Evolutionary conservation across 768 basidiomycete species (phyloP).

Genomic region (Lactifluus pinguis): DNA sequence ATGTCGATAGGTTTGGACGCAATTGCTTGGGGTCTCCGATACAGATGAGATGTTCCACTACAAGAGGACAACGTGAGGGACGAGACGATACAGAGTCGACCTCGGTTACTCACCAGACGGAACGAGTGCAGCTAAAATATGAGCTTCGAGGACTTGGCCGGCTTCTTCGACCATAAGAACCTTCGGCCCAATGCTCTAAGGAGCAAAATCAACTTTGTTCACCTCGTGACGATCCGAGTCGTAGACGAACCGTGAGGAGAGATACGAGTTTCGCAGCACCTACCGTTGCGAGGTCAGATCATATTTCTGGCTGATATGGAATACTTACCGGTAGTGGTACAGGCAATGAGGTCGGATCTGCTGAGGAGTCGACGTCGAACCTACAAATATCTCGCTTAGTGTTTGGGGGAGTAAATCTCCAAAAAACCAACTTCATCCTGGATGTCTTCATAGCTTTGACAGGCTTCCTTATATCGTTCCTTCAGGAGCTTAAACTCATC

Average conservation of each 20-base stretch:
- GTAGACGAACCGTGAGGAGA: conserved; percentile 43
- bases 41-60: conserved; percentile 60
- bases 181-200: conserved; percentile 47
- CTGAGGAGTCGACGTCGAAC: conserved; percentile 44
- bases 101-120: conserved; percentile 24
- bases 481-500: conserved; percentile 38
- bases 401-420: background rate
- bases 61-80: background rate
- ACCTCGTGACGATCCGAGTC: too few relatives aligned
- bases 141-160: conserved; percentile 75
- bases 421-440: conserved; percentile 42
- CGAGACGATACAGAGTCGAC: background rate
- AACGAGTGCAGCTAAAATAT: conserved; percentile 56
- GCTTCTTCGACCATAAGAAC: conserved; percentile 73
- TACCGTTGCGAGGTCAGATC: conserved; percentile 20
- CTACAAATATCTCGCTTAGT: conserved; percentile 28
- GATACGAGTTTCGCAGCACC: conserved; percentile 60
- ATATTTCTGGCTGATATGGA: background rate
- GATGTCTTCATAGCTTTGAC: conserved; percentile 30
- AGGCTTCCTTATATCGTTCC: conserved; percentile 33
- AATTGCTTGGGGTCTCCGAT: conserved; percentile 79
- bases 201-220: background rate
- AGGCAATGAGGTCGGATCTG: conserved; percentile 56
- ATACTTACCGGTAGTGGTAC: conserved; percentile 62
- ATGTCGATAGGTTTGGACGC: conserved; percentile 58